Evolutionary conservation across 2,329 filamentous ascomycete species (phyloP), one percentile per base, ranked within the genome.

Genomic region (Ceratocystis destructans): DNA sequence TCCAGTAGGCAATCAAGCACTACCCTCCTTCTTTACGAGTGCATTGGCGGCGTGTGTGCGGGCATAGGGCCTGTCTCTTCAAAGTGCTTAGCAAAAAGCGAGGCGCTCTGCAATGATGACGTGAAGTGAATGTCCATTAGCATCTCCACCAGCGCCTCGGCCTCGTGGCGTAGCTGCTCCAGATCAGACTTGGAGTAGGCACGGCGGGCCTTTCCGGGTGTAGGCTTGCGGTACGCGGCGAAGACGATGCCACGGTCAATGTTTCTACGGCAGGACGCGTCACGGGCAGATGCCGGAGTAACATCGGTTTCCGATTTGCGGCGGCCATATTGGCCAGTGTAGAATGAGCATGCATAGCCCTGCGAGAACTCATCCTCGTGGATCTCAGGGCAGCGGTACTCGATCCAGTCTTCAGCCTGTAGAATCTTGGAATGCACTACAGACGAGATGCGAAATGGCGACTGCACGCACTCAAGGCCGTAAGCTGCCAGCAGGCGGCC

Each of bases 401-500:
- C 80, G 53, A 81, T 77, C 82, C 82, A 84, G 22, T 78, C 78
- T 45, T 78, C 72, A 3, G 76, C 75, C 28, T 77, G 76, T 2
- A 84, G 74, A 33, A 83, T 79, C 69, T 78, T 79, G 28, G 75
- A 74, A 70, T 83, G 81, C n/a, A 80, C 77, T 0, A 75, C 72
- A 0, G 76, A 75, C 1, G 78, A 79, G 61, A 84, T 79, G 61
- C 78, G 78, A 69, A 84, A 82, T 4, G 82, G 82, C 1, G 77
- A 78, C 46, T 76, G 75, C 62, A 82, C 76, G 25, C 78, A 77
- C 48, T 79, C 76, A 17, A 84, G 73, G 0, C 82, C 82, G 69
- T 82, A 82, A 2, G 80, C 82, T 1, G 82, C 81, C 3, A 84
- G 76, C 15, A 84, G 75, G 20, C 80, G 79, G 3, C 81, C 81